Evolutionary conservation across 1,139 yeast genomes (phyloP), one percentile per base, ranked within the genome.

Genomic region (Hansenula sp.): DNA sequence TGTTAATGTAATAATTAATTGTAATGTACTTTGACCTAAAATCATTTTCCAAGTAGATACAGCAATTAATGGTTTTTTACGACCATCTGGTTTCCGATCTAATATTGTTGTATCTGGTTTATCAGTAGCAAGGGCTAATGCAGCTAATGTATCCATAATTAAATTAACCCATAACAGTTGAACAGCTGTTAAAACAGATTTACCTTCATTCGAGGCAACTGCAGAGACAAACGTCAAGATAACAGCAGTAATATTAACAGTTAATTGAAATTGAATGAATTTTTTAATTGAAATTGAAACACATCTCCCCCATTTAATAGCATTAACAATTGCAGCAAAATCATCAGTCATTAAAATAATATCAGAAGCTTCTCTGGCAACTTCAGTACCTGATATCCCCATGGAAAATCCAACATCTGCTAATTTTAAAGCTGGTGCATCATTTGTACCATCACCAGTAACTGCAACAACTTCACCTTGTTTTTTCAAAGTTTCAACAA

Each of bases 41-140:
- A 94, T 93, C 97, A 94, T 91, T 65, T 93, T 93, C 99, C 99
- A 93, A 93, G 94, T 93, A 17, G 96, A 86, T 5, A 84, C 82
- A 3, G 96, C 75, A 54, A 93, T 91, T 63, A 93, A 73, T 2
- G 95, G 86, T n/a, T 79, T 76, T 24, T 71, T 69, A 59, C 97
- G 76, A 38, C 95, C 94, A 39, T 86, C 91, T 1, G 99, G 99
- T 61, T 79, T 83, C 47, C 90, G 76, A 52, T 85, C 79, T 59
- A 93, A 72, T 41, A 88, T 81, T 35, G 82, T 76, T 41, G 83
- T 87, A 55, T 88, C 90, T 0, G 99, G 99, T 55, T 94, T 93
- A 63, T 93, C 99, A 7, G 99, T 93, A 4, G 99, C 99, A 53
- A 93, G 75, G 0, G 99, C 99, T 57, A 93, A 74, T 3, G 99